Base-by-base conservation (phyloP, 2,329 filamentous ascomycete genomes). In the Fusarium humuli region DNA sequence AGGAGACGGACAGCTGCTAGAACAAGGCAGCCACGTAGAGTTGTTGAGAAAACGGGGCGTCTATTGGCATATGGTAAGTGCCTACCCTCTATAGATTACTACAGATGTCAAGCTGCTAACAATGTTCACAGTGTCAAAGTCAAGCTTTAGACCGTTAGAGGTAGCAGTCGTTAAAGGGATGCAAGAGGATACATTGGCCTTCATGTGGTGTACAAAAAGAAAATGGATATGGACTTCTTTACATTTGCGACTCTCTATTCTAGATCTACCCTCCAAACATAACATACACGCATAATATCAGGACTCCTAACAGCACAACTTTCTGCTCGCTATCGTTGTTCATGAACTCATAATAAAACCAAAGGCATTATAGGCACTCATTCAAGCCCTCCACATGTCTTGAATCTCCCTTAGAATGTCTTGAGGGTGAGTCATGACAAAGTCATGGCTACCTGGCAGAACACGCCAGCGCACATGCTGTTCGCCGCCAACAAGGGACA, bases 21-120 rank as follows among this genome's bases (percentile, higher is more conserved):
- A 88, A 76, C 80, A 84, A 75, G 87, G 86, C 13, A 87, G 75
- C 20, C 86, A 89, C 65, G 61, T 62, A 3, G 87, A 88, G 72
- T 71, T 89, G 62, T 65, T 88, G 65, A 83, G 78, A 76, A 81
- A 81, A 78, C 83, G 77, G 72, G 86, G 86, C 2, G 81, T 86
- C 8, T 88, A 88, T 65, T 88, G 85, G 83, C 81, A 86, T 58
- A 88, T 88, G 86, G 86, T 88, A 69, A 77, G 85, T 81, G 12
- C 11, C 27, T 44, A 5, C 11, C 23, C 10, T 14, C 54, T 44
- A 14, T 8, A 12, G 7, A 41, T 3, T 30, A 18, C 16, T 30
- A 30, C 25, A 23, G 42, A 20, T 12, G 11, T 10, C 10, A 20
- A 44, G 11, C 6, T 70, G 49, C 76, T 80, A 67, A 78, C 70